Conservation (phyloP, 2,329 filamentous ascomycete species). For the Cercospora sp. region DNA sequence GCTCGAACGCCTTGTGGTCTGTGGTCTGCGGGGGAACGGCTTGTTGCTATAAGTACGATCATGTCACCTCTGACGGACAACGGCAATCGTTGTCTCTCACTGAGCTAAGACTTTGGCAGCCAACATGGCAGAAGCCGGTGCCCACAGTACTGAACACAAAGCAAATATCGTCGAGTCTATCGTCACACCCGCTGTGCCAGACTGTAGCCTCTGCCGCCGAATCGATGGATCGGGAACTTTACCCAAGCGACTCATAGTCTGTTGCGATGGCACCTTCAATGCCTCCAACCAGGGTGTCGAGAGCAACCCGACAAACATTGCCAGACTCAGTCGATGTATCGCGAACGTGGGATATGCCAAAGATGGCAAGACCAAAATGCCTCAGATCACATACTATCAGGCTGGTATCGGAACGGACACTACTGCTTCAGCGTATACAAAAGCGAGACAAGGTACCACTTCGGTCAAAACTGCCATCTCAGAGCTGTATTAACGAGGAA, state of each 20-base stretch:
- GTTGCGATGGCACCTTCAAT: slow-evolving; percentile 33
- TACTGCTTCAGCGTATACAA: slow-evolving; percentile 22
- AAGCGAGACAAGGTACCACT: slow-evolving; percentile 19
- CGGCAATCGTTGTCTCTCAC: not conserved
- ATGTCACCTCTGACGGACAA: not conserved
- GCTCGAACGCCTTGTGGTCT: not conserved
- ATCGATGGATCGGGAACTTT: slow-evolving; percentile 22
- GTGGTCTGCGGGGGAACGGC: slow-evolving; percentile 2
- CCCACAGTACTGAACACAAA: not conserved
- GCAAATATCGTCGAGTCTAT: slow-evolving; percentile 6
- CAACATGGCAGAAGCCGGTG: not conserved
- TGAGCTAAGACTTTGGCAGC: not conserved
- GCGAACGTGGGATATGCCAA: slow-evolving; percentile 26
- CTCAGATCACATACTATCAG: slow-evolving; percentile 37
- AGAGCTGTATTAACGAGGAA: not conserved
- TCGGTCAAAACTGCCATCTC: not conserved
- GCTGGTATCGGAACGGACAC: slow-evolving; percentile 33
- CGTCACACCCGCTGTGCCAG: slow-evolving; percentile 3
- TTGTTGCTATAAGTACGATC: not conserved
- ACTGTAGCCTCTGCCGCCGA: slow-evolving; percentile 10
- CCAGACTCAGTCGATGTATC: slow-evolving; percentile 32
- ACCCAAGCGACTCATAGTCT: slow-evolving; percentile 30
- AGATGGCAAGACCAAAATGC: slow-evolving; percentile 26
- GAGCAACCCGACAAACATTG: slow-evolving; percentile 33
- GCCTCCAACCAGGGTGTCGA: slow-evolving; percentile 26